Percentiles rank a stretch among this genome's conserved stretches.
Conservation (phyloP, 2,329 filamentous ascomycete genomes). For the Dactylonectria estremocensis region DNA sequence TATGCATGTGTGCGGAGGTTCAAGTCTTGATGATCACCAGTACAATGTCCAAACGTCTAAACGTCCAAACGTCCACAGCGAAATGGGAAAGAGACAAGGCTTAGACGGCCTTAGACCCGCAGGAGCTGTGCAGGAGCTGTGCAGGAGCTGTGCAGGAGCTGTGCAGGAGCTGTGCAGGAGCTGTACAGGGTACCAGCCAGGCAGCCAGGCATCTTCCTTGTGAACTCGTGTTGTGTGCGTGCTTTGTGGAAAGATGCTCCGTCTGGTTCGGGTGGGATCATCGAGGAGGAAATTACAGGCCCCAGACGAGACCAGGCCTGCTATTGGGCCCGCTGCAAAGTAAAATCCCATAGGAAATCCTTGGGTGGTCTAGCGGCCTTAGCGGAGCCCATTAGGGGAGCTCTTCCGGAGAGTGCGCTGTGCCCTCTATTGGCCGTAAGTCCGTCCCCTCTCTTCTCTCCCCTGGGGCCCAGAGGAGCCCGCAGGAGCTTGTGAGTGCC, state of each 20-base stretch:
- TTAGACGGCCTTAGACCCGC: not conserved
- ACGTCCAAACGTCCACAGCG: too few species aligned
- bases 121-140: not conserved
- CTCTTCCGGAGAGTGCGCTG: slow-evolving; percentile 2
- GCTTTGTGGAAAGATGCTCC: slow-evolving; percentile 27
- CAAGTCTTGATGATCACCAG: slow-evolving; percentile 14
- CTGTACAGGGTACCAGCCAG: too few species aligned
- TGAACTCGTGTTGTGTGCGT: slow-evolving; percentile 18
- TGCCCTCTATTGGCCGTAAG: not conserved
- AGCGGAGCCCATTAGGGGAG: slow-evolving; percentile 23
- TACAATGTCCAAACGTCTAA: not conserved
- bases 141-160: not conserved
- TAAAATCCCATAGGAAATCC: slow-evolving; percentile 18
- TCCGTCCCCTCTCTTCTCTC: too few species aligned
- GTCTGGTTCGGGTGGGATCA: slow-evolving; percentile 35
- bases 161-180: not conserved
- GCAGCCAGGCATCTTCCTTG: slow-evolving; percentile 19
- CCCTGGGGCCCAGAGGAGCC: not conserved
- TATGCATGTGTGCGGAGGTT: slow-evolving; percentile 21
- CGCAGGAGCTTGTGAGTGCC: not conserved
- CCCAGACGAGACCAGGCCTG: slow-evolving; percentile 34
- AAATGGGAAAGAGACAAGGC: not conserved
- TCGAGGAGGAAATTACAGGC: slow-evolving; percentile 46
- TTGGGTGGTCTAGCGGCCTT: slow-evolving; percentile 4
- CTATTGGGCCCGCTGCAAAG: slow-evolving; percentile 37